Percentiles rank a stretch among this genome's conserved stretches.
phyloP scores from a whole-genome alignment of 2,329 filamentous ascomycete species.

The Polytolypa hystricis region DNA sequence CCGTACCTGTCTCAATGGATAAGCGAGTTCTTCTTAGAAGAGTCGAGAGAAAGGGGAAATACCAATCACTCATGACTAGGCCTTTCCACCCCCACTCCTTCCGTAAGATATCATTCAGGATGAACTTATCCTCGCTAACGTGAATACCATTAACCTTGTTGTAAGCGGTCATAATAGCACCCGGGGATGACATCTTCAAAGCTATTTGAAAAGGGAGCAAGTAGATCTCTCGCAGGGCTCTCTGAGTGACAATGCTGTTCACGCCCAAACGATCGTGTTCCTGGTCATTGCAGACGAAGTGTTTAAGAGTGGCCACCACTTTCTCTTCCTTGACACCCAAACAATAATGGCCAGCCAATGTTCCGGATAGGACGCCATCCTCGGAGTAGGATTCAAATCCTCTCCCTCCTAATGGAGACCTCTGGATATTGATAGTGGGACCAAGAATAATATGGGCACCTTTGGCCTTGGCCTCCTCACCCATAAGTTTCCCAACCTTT shows the following conservation, averaged over 20 bases:
- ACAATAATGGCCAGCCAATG: slow-evolving; percentile 60
- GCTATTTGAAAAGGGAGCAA: slow-evolving; percentile 53
- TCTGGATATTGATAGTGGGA: slow-evolving; percentile 71
- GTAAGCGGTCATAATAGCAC: slow-evolving; percentile 49
- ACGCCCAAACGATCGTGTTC: slow-evolving; percentile 36
- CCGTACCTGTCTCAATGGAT: slow-evolving; percentile 26
- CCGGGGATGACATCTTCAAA: slow-evolving; percentile 43
- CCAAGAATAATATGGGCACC: slow-evolving; percentile 64
- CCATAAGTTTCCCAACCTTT: slow-evolving; percentile 59
- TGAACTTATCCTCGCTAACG: slow-evolving; percentile 30
- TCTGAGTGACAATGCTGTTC: slow-evolving; percentile 34
- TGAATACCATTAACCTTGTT: slow-evolving; percentile 45
- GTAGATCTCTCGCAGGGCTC: slow-evolving; percentile 53
- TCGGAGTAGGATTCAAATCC: slow-evolving; percentile 84
- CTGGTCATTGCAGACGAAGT: slow-evolving; percentile 38
- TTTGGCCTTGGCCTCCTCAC: slow-evolving; percentile 59
- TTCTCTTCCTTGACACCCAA: slow-evolving; percentile 62
- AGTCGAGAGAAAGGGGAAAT: slow-evolving; percentile 6
- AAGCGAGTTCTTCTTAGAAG: not conserved
- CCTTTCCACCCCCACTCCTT: slow-evolving; percentile 38
- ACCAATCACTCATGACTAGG: slow-evolving; percentile 38
- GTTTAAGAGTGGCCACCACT: slow-evolving; percentile 69
- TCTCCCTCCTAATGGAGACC: slow-evolving; percentile 69
- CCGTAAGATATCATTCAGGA: slow-evolving; percentile 35
- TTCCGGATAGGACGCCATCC: slow-evolving; percentile 66